These are phyloP conservation scores for Fusarium solani-melongenae DNA, from an alignment of 2,329 filamentous ascomycete genomes.

Conservation along the genomic window DNA sequence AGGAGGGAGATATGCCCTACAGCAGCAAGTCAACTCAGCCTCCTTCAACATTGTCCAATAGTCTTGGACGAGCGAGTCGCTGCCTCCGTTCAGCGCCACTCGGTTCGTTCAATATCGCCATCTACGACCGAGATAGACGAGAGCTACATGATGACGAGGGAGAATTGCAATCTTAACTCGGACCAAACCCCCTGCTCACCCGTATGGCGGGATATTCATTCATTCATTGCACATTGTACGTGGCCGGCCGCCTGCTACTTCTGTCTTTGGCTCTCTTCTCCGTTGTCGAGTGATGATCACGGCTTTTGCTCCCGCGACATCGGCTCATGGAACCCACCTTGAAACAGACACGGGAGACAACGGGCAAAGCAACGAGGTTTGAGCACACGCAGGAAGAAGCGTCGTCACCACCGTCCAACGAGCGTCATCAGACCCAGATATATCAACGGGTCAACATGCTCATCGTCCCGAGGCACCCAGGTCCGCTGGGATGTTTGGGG, in stretches of 20 bases:
- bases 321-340: constrained; percentile 32
- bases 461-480: constrained; percentile 25
- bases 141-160: neutral
- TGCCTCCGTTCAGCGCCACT: constrained; percentile 2
- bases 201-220: neutral
- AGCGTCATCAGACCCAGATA: constrained; percentile 37
- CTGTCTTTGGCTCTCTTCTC: constrained; percentile 28
- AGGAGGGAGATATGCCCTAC: neutral
- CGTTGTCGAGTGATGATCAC: constrained; percentile 27
- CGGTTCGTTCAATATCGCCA: neutral
- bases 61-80: constrained; percentile 14
- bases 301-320: constrained; percentile 26
- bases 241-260: constrained; percentile 26
- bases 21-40: constrained; percentile 11
- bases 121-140: neutral
- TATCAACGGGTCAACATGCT: constrained; percentile 29
- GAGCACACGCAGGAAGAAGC: constrained; percentile 30
- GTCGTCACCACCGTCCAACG: constrained; percentile 37
- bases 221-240: constrained; percentile 1
- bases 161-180: neutral
- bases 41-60: constrained; percentile 13
- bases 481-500: constrained; percentile 28
- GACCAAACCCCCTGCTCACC: neutral
- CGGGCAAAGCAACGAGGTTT: constrained; percentile 24
- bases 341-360: constrained; percentile 21